Conservation (phyloP, 2,329 filamentous ascomycete species). For the Fusarium heterosporum region DNA sequence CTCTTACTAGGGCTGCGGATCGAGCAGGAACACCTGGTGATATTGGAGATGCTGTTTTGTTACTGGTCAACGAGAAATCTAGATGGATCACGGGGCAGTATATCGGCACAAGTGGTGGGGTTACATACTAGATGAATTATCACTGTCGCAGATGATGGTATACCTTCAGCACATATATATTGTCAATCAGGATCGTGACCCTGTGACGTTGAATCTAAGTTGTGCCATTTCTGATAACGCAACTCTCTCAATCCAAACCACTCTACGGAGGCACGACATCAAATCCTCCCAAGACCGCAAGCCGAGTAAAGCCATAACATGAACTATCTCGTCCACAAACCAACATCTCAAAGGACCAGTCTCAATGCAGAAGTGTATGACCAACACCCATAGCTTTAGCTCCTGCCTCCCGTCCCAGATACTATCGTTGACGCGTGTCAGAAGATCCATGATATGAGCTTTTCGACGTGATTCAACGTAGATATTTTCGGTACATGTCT, state of each 20-base stretch:
- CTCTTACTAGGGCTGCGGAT: constrained; percentile 49
- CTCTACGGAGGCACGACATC: constrained; percentile 9
- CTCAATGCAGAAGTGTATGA: constrained; percentile 19
- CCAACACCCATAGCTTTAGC: constrained; percentile 31
- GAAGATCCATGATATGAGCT: neutral
- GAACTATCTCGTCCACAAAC: constrained; percentile 19
- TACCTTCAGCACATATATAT: too few relatives aligned
- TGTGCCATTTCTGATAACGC: constrained; percentile 23
- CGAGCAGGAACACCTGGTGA: constrained; percentile 53
- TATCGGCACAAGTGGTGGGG: constrained; percentile 11
- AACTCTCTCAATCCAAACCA: constrained; percentile 26
- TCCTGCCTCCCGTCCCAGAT: constrained; percentile 17
- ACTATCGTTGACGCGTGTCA: neutral
- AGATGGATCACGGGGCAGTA: constrained; percentile 36
- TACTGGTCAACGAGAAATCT: constrained; percentile 27
- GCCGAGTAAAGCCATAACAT: neutral
- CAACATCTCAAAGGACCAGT: constrained; percentile 2
- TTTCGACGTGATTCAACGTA: constrained; percentile 16
- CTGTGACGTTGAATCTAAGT: constrained; percentile 17
- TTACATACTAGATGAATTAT: neutral
- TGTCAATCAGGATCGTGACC: neutral
- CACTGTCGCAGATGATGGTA: too few relatives aligned
- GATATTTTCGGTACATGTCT: constrained; percentile 23
- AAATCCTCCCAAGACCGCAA: constrained; percentile 18
- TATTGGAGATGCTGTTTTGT: constrained; percentile 53